A percentile compares a stretch with the other conserved stretches of the same genome.
phyloP scores from a whole-genome alignment of 164 flowering plant species.

The Magnolia sinica region DNA sequence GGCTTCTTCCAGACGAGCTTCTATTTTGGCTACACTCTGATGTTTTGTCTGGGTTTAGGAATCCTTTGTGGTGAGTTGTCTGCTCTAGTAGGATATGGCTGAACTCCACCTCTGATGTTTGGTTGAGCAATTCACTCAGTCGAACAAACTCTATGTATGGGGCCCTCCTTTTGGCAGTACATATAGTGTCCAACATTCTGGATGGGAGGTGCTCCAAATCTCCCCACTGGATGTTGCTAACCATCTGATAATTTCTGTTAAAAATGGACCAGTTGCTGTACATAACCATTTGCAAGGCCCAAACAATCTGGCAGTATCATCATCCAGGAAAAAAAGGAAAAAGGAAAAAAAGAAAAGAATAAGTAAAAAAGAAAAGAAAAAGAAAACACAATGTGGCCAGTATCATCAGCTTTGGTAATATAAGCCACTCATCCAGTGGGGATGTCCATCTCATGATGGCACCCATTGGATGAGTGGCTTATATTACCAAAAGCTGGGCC shows the following conservation, averaged over 20 bases:
- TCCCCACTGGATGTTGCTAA: not conserved
- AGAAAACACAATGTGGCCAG: too few relatives aligned
- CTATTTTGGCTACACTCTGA: constrained; percentile 95
- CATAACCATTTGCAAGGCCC: not conserved
- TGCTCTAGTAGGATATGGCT: not conserved
- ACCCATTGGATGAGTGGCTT: not conserved
- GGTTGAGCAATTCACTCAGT: not conserved
- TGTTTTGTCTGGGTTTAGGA: constrained; percentile 96
- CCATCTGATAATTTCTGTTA: not conserved
- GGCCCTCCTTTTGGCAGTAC: too few relatives aligned
- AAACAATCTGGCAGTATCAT: not conserved
- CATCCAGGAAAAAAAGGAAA: not conserved
- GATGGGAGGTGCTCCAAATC: too few relatives aligned
- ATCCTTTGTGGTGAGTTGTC: constrained; percentile 87
- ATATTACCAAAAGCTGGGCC: not conserved
- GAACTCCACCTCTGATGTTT: not conserved
- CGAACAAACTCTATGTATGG: too few relatives aligned
- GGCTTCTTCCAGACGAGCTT: constrained; percentile 99
- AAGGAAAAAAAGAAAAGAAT: too few relatives aligned
- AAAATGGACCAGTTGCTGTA: too few relatives aligned
- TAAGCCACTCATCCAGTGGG: not conserved
- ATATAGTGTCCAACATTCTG: too few relatives aligned
- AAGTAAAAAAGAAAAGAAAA: too few relatives aligned
- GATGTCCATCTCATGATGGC: not conserved
- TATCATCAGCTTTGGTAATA: not conserved